These are phyloP conservation scores for Rhizopus stolonifer DNA, from an alignment of 371 early-diverging fungal genomes.

Conservation along the genomic window DNA sequence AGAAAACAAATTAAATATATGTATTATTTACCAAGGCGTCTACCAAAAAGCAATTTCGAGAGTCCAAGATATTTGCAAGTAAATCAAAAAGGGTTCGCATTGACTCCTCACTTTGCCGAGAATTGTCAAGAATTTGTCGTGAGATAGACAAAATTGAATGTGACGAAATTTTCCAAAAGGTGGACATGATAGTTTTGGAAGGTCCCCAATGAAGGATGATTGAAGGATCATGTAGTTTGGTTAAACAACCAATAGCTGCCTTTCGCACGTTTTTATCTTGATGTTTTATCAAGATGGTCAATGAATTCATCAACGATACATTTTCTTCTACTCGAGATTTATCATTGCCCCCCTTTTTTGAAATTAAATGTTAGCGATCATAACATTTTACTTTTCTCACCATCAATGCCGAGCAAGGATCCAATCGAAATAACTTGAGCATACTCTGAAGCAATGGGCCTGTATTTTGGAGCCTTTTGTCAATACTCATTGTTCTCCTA, in stretches of 20 bases:
- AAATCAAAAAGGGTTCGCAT: constrained; percentile 56
- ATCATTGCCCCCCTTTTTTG: constrained; percentile 14
- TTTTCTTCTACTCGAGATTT: constrained; percentile 53
- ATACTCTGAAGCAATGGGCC: constrained; percentile 20
- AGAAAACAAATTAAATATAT: neutral
- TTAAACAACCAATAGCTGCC: constrained; percentile 63
- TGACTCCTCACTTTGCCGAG: constrained; percentile 48
- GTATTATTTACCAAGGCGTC: constrained; percentile 20
- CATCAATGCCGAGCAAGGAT: constrained; percentile 27
- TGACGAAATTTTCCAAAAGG: constrained; percentile 65
- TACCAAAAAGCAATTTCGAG: constrained; percentile 63
- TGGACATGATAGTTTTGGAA: constrained; percentile 40
- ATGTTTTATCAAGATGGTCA: constrained; percentile 60
- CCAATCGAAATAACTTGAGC: constrained; percentile 25
- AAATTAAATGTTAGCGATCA: neutral
- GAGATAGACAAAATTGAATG: constrained; percentile 44
- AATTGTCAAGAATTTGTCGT: constrained; percentile 46
- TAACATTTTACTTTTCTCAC: neutral
- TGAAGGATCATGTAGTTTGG: constrained; percentile 52
- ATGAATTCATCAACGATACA: constrained; percentile 50
- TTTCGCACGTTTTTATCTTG: constrained; percentile 54
- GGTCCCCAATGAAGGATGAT: constrained; percentile 63
- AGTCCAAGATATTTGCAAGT: constrained; percentile 56
- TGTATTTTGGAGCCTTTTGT: constrained; percentile 1
- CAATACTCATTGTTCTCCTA: constrained; percentile 4